Conservation (phyloP, 2,329 filamentous ascomycete species). For the Sporothrix mexicana region DNA sequence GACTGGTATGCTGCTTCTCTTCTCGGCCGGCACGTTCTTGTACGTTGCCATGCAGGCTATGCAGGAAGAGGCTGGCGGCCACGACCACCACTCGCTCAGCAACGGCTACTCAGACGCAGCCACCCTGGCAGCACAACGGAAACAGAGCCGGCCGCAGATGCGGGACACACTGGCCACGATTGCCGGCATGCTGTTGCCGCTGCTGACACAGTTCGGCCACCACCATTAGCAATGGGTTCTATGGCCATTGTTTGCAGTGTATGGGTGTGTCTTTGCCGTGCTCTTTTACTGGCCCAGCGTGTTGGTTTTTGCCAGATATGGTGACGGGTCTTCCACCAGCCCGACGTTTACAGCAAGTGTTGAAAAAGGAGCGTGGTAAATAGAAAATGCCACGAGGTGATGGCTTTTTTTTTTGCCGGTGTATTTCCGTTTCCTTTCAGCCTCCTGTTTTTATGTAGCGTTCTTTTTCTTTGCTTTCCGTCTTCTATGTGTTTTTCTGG, state of each 20-base stretch:
- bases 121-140: constrained; percentile 51
- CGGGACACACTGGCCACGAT: constrained; percentile 74
- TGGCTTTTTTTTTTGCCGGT: neutral
- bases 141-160: constrained; percentile 64
- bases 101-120: constrained; percentile 63
- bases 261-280: neutral
- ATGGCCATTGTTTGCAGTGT: neutral
- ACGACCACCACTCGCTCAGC: constrained; percentile 55
- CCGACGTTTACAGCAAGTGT: neutral
- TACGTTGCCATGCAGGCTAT: constrained; percentile 99
- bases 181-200: constrained; percentile 76
- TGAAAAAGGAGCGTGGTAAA: neutral
- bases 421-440: neutral
- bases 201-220: constrained; percentile 79
- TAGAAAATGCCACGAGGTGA: neutral
- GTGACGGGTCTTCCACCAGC: too few relatives aligned
- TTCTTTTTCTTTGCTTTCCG: neutral
- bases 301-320: neutral
- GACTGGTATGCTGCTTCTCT: constrained; percentile 91
- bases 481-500: neutral
- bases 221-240: constrained; percentile 57
- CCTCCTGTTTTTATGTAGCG: constrained; percentile 1
- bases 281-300: neutral
- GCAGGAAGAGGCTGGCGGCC: constrained; percentile 71
- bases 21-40: constrained; percentile 95